Percentiles rank a stretch among this genome's conserved stretches.
These are phyloP conservation scores for Chrysosporium keratinophilum DNA, from an alignment of 2,329 filamentous ascomycete genomes.

Conservation along the genomic window DNA sequence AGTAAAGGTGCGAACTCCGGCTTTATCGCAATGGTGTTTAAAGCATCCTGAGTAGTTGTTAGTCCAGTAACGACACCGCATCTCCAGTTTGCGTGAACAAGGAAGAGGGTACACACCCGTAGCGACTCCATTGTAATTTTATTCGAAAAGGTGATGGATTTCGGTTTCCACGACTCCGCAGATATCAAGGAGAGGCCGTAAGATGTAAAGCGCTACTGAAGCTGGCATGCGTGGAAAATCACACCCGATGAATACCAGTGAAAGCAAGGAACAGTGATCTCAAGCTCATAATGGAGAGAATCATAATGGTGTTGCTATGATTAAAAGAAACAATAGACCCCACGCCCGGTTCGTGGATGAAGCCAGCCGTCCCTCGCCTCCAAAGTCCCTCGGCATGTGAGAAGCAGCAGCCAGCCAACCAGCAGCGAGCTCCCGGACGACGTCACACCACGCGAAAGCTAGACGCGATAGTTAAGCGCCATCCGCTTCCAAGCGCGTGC, in stretches of 20 bases:
- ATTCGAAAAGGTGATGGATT: too few relatives aligned
- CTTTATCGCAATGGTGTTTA: constrained; percentile 70
- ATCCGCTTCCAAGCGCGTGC: too few relatives aligned
- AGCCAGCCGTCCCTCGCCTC: constrained; percentile 4
- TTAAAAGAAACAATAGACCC: background rate
- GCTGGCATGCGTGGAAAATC: background rate
- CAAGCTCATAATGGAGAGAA: background rate
- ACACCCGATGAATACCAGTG: background rate
- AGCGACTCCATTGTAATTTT: constrained; percentile 6
- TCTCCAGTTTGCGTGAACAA: background rate
- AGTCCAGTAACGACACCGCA: background rate
- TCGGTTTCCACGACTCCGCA: background rate
- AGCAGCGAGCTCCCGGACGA: background rate
- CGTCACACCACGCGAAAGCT: background rate
- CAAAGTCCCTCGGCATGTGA: constrained; percentile 34
- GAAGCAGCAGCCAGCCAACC: background rate
- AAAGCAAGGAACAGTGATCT: background rate
- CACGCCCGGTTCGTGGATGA: background rate
- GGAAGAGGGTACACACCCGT: background rate
- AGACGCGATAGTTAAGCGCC: background rate
- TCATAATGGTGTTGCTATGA: background rate
- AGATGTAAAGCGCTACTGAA: too few relatives aligned
- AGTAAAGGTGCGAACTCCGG: constrained; percentile 77
- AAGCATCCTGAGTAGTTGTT: constrained; percentile 43
- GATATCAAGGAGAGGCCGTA: background rate